Evolutionary conservation across 2,329 filamentous ascomycete species (phyloP).

Genomic region (Fusarium avenaceum): DNA sequence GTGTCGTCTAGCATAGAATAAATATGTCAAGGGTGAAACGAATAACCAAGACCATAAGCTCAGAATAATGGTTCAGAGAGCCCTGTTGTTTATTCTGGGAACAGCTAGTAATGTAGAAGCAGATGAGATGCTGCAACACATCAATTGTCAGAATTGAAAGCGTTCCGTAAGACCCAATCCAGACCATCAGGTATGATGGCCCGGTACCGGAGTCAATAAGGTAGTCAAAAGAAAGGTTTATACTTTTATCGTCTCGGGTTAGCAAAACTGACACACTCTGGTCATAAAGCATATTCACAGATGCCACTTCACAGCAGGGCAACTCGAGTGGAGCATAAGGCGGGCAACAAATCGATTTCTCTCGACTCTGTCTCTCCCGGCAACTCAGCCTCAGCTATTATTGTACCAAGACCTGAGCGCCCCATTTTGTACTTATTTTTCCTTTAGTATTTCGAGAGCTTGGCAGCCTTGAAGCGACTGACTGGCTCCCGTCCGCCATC

Average conservation of each 20-base stretch:
- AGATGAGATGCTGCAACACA: conserved; percentile 68
- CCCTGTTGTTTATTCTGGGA: conserved; percentile 69
- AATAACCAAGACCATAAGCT: conserved; percentile 67
- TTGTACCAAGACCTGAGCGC: conserved; percentile 18
- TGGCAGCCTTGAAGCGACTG: conserved; percentile 81
- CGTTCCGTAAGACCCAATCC: conserved; percentile 44
- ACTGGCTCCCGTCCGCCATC: conserved; percentile 73
- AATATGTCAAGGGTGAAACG: conserved; percentile 74
- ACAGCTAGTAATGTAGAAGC: conserved; percentile 65
- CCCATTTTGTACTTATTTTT: conserved; percentile 26
- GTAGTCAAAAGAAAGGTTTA: not conserved
- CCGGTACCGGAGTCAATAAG: too few relatives aligned
- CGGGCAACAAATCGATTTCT: conserved; percentile 49
- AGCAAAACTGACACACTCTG: conserved; percentile 15
- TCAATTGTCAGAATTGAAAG: conserved; percentile 62
- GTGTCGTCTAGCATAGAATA: not conserved
- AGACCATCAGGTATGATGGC: too few relatives aligned
- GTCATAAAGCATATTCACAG: conserved; percentile 15
- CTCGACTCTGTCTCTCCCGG: conserved; percentile 45
- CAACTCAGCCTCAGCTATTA: conserved; percentile 20
- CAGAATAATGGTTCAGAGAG: conserved; percentile 69
- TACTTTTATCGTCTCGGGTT: conserved; percentile 5
- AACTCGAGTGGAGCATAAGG: conserved; percentile 34
- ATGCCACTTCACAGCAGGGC: conserved; percentile 43
- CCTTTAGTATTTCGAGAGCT: conserved; percentile 66